Conservation (phyloP, 306 rosid species). For the Vigna nakashimae region DNA sequence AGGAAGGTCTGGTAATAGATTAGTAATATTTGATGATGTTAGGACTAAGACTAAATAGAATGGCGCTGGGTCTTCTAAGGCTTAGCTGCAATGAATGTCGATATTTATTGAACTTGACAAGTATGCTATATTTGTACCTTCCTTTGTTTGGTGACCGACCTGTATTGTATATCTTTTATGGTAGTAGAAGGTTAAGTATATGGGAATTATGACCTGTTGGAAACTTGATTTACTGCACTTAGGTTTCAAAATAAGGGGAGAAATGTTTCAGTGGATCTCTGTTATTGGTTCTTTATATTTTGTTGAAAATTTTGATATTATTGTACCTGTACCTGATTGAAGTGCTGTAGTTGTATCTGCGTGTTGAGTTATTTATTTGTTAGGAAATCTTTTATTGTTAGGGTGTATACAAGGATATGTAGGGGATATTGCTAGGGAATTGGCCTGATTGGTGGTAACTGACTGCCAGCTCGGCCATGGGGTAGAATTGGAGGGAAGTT, state of each 20-base stretch:
- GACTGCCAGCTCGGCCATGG: neutral
- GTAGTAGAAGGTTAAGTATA: neutral
- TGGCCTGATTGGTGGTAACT: neutral
- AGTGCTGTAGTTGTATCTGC: neutral
- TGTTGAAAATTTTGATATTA: neutral
- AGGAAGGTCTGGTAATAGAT: neutral
- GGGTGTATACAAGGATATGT: neutral
- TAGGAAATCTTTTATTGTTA: neutral
- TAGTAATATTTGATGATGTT: too few relatives aligned
- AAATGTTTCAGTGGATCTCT: neutral
- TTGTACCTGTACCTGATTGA: neutral
- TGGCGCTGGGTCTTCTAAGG: neutral
- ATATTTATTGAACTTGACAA: slow-evolving; percentile 6
- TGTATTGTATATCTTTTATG: neutral
- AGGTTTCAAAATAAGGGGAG: neutral
- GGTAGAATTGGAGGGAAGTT: neutral
- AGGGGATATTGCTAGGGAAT: neutral
- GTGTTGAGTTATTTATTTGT: neutral
- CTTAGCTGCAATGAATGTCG: neutral
- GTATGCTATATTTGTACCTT: neutral
- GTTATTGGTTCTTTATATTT: neutral
- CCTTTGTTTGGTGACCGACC: neutral
- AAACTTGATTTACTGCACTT: neutral
- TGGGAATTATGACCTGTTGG: neutral
- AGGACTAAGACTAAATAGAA: neutral